A percentile compares a stretch with the other conserved stretches of the same genome.
These are phyloP conservation scores for Parastagonospora nodorum DNA, from an alignment of 2,329 filamentous ascomycete genomes.

Conservation along the genomic window DNA sequence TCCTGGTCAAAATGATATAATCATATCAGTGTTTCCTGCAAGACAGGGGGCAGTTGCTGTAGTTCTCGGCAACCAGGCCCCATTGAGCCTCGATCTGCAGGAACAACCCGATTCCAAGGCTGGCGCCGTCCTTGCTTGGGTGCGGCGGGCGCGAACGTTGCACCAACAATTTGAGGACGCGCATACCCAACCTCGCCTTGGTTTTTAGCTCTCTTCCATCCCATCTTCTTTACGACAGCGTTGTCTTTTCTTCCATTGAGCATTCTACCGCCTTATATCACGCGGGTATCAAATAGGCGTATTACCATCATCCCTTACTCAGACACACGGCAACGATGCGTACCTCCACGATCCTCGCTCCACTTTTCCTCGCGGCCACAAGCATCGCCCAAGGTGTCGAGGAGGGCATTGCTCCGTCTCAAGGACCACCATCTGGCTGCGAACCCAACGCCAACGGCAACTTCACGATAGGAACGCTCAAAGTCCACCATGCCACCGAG, in stretches of 20 bases:
- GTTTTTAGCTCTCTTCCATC: conserved; percentile 4
- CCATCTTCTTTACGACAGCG: conserved; percentile 5
- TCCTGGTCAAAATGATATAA: conserved; percentile 10
- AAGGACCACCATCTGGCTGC: conserved; percentile 60
- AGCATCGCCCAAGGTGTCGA: conserved; percentile 31
- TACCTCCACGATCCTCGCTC: conserved; percentile 31
- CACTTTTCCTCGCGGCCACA: conserved; percentile 35
- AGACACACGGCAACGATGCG: conserved; percentile 30
- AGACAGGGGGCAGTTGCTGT: neutral
- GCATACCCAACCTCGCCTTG: conserved; percentile 21
- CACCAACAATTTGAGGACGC: conserved; percentile 14
- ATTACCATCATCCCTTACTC: conserved; percentile 5
- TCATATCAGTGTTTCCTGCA: neutral
- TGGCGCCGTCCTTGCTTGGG: conserved; percentile 19
- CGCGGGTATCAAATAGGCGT: neutral
- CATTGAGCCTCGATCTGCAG: conserved; percentile 17
- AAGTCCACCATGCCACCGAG: conserved; percentile 11
- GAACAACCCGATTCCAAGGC: conserved; percentile 15
- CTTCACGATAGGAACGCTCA: conserved; percentile 65
- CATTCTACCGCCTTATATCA: neutral
- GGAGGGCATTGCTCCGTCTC: conserved; percentile 55
- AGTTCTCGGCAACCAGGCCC: neutral
- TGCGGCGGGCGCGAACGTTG: conserved; percentile 11
- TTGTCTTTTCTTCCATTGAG: conserved; percentile 1
- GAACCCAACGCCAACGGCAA: conserved; percentile 54